Conservation (phyloP, 352 stramenopile genomes). For the Phytophthora citrophthora region DNA sequence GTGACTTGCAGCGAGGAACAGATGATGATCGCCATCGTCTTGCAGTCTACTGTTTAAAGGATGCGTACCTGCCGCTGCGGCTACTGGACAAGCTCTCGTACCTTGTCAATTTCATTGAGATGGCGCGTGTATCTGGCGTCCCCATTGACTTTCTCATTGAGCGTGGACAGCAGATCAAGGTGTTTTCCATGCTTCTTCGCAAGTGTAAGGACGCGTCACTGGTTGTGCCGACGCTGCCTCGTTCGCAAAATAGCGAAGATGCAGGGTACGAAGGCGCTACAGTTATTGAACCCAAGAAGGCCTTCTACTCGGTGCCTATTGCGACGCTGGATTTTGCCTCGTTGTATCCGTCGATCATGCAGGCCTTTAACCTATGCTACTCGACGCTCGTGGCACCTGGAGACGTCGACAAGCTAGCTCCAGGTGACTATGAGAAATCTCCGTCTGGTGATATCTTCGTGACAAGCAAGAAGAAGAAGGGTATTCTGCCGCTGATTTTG, state of each 20-base stretch:
- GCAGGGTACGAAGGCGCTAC: constrained; percentile 98
- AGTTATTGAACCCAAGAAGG: constrained; percentile 99
- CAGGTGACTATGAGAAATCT: constrained; percentile 91
- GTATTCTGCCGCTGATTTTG: constrained; percentile 98
- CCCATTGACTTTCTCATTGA: constrained; percentile 98
- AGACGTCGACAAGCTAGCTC: constrained; percentile 69
- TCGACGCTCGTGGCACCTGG: constrained; percentile 95
- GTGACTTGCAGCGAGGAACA: constrained; percentile 91
- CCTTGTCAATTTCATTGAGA: constrained; percentile 99
- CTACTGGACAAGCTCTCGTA: constrained; percentile 99
- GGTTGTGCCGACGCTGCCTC: constrained; percentile 96
- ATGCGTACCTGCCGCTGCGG: constrained; percentile 96
- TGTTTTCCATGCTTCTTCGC: constrained; percentile 98
- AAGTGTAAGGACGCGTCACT: constrained; percentile 96
- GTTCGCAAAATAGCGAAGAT: constrained; percentile 84
- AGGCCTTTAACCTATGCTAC: constrained; percentile 99
- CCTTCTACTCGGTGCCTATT: constrained; percentile 99
- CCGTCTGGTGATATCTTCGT: constrained; percentile 98
- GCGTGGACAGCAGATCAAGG: constrained; percentile 98
- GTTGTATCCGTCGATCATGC: constrained; percentile 99
- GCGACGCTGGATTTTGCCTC: constrained; percentile 99
- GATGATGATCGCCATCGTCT: constrained; percentile 98
- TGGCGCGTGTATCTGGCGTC: constrained; percentile 99
- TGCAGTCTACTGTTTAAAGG: constrained; percentile 99
- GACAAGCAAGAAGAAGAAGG: constrained; percentile 94